Percentiles rank a stretch among this genome's conserved stretches.
These are phyloP conservation scores for Laguncularia racemosa DNA, from an alignment of 345 rosid species.

Conservation along the genomic window DNA sequence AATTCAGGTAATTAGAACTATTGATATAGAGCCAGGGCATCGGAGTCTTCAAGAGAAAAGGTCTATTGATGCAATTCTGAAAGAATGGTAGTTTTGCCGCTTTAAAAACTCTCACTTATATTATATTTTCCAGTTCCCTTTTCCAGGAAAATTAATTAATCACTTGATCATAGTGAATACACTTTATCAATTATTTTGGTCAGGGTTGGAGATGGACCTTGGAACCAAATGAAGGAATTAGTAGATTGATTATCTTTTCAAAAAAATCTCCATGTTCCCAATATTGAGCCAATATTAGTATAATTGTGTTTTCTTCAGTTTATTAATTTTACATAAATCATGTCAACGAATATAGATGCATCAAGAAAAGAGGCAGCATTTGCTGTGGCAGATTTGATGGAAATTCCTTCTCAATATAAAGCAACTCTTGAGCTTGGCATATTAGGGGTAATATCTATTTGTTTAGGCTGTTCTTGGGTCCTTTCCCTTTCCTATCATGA, in stretches of 20 bases:
- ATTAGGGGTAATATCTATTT: slow-evolving; percentile 41
- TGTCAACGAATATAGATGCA: slow-evolving; percentile 56
- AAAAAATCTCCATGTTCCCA: not conserved
- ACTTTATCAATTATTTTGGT: slow-evolving; percentile 82
- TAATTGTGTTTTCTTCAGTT: slow-evolving; percentile 33
- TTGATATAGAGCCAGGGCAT: slow-evolving; percentile 47
- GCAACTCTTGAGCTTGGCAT: slow-evolving; percentile 76
- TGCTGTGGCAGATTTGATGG: slow-evolving; percentile 83
- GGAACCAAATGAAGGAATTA: slow-evolving; percentile 88
- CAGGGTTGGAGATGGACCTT: slow-evolving; percentile 95
- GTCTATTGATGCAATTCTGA: slow-evolving; percentile 79
- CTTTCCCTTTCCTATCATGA: not conserved
- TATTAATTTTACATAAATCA: slow-evolving; percentile 83
- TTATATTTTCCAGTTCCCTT: not conserved
- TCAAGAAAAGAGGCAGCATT: slow-evolving; percentile 68
- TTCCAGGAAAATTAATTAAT: not conserved
- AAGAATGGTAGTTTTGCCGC: slow-evolving; percentile 55
- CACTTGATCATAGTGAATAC: slow-evolving; percentile 43
- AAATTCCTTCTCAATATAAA: slow-evolving; percentile 82
- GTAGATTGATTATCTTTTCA: slow-evolving; percentile 12
- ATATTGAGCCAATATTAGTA: not conserved
- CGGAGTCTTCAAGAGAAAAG: slow-evolving; percentile 74
- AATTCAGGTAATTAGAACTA: slow-evolving; percentile 75
- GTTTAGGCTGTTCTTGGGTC: not conserved
- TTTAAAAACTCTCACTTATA: slow-evolving; percentile 6